Evolutionary conservation across 192 early-diverging fungal genomes (phyloP).

Genomic region (Pilaira anomala): DNA sequence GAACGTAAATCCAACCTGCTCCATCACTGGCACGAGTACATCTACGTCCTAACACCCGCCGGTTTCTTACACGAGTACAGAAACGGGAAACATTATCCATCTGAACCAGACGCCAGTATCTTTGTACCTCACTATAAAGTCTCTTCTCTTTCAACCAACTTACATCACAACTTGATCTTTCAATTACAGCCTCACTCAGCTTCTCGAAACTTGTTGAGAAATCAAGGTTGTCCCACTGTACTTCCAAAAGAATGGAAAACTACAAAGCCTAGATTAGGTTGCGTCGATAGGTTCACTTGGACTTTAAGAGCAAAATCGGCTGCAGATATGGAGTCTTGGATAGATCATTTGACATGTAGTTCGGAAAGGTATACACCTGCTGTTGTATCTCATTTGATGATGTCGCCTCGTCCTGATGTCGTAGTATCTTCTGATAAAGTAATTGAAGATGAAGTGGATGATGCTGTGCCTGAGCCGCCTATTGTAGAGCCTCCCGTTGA

Average conservation of each 20-base stretch:
- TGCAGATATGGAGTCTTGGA: slow-evolving; percentile 25
- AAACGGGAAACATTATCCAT: slow-evolving; percentile 17
- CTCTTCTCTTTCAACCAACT: slow-evolving; percentile 19
- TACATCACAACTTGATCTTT: slow-evolving; percentile 28
- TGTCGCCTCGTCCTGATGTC: not conserved
- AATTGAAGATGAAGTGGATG: not conserved
- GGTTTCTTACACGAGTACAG: slow-evolving; percentile 28
- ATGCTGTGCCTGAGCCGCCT: not conserved
- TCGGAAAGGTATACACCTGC: slow-evolving; percentile 3
- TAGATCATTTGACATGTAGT: slow-evolving; percentile 8
- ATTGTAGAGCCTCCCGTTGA: not conserved
- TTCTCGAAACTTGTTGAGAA: not conserved
- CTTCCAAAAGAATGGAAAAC: slow-evolving; percentile 12
- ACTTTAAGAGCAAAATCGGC: slow-evolving; percentile 23
- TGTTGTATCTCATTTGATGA: not conserved
- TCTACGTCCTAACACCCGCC: slow-evolving; percentile 29
- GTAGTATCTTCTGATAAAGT: not conserved
- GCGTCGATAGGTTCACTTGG: slow-evolving; percentile 1
- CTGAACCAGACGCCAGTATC: slow-evolving; percentile 2
- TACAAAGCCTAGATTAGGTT: not conserved
- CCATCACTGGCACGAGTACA: slow-evolving; percentile 27
- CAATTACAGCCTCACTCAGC: slow-evolving; percentile 25
- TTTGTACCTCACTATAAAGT: slow-evolving; percentile 29
- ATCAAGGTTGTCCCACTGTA: not conserved
- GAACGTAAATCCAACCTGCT: slow-evolving; percentile 21